Evolutionary conservation across 106 monocot species (phyloP).

Genomic region (Phalaenopsis aphrodite): DNA sequence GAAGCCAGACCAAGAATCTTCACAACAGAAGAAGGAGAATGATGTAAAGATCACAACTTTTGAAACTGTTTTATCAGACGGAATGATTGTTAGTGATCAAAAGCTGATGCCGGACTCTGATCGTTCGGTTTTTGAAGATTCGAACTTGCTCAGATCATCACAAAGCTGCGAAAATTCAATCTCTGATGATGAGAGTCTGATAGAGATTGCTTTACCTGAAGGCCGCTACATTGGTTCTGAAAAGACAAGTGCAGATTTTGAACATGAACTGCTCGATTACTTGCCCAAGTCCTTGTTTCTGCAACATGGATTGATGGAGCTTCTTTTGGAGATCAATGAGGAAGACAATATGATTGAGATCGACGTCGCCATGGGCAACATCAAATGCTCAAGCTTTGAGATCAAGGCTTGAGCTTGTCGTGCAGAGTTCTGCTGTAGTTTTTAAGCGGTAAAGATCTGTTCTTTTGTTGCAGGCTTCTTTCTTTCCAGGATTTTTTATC

Average conservation of each 20-base stretch:
- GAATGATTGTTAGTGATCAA: not conserved
- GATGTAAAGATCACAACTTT: not conserved
- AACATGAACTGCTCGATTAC: slow-evolving; percentile 1
- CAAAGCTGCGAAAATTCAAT: slow-evolving; percentile 17
- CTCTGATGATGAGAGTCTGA: slow-evolving; percentile 84
- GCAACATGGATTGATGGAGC: slow-evolving; percentile 53
- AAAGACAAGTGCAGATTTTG: not conserved
- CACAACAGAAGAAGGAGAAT: not conserved
- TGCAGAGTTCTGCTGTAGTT: not conserved
- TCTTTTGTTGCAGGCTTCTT: not conserved
- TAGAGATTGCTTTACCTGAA: slow-evolving; percentile 57
- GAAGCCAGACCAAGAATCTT: not conserved
- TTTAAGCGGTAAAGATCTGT: not conserved
- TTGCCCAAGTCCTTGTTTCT: slow-evolving; percentile 24
- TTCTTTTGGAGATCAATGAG: slow-evolving; percentile 61
- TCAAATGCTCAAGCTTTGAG: slow-evolving; percentile 53
- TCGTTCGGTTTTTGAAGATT: not conserved
- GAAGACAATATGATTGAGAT: slow-evolving; percentile 94
- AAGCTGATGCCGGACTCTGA: no score
- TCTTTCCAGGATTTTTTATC: not conserved
- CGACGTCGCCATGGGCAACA: slow-evolving; percentile 69
- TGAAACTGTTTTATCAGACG: not conserved
- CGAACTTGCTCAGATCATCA: slow-evolving; percentile 14
- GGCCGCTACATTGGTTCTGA: slow-evolving; percentile 16
- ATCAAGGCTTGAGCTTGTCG: slow-evolving; percentile 22